Evolutionary conservation across 2,329 filamentous ascomycete genomes (phyloP).

Genomic region (Lecanicillium sp.): DNA sequence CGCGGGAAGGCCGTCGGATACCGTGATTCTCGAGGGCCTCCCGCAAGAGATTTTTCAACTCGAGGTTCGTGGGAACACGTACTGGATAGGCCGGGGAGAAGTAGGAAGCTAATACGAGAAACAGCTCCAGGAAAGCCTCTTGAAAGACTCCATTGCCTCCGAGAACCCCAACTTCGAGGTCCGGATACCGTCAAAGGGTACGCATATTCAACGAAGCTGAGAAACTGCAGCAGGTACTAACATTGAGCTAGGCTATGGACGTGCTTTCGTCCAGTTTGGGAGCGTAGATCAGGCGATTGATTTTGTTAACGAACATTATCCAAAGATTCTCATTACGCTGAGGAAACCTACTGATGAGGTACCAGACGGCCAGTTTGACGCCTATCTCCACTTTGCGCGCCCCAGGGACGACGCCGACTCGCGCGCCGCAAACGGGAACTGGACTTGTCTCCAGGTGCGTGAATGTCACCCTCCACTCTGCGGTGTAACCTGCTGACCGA

Average conservation of each 20-base stretch:
- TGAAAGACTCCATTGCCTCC: conserved; percentile 28
- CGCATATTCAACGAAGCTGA: background rate
- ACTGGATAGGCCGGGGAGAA: too few species aligned
- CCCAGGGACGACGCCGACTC: conserved; percentile 30
- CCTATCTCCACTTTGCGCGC: conserved; percentile 37
- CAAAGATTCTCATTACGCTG: conserved; percentile 32
- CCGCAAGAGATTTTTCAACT: conserved; percentile 42
- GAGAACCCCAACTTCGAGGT: conserved; percentile 34
- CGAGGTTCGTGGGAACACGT: conserved; percentile 51
- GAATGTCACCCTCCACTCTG: background rate
- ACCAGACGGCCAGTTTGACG: conserved; percentile 32
- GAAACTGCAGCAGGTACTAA: conserved; percentile 5
- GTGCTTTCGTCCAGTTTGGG: conserved; percentile 39
- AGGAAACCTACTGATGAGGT: conserved; percentile 31
- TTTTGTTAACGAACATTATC: conserved; percentile 39
- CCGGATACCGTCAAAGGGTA: conserved; percentile 32
- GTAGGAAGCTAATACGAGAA: conserved; percentile 17
- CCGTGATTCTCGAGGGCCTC: conserved; percentile 50
- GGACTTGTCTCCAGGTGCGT: conserved; percentile 31
- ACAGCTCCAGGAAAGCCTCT: conserved; percentile 32
- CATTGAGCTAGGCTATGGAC: conserved; percentile 30
- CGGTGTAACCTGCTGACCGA: conserved; percentile 17
- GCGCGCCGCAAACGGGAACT: conserved; percentile 22
- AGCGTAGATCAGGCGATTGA: conserved; percentile 33
- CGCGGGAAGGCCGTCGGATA: conserved; percentile 40